Percentiles rank a stretch among this genome's conserved stretches.
Conservation (phyloP, 2,329 filamentous ascomycete species). For the Talaromyces funiculosus region DNA sequence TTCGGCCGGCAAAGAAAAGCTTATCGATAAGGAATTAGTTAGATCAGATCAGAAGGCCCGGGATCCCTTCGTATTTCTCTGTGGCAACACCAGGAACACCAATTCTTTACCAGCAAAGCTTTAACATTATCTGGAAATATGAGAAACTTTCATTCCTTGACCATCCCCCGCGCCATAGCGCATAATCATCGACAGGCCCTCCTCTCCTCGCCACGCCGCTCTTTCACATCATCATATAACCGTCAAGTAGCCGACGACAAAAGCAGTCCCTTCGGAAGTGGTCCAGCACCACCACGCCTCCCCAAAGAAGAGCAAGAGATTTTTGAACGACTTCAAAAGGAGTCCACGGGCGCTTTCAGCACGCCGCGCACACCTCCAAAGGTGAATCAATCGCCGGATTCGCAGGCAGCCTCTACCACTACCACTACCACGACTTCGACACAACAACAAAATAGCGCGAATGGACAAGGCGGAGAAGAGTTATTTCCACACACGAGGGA, state of each 20-base stretch:
- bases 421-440: constrained; percentile 25
- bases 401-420: constrained; percentile 18
- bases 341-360: constrained; percentile 70
- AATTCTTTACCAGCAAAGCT: not conserved
- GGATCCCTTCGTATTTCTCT: not conserved
- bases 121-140: not conserved
- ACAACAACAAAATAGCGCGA: constrained; percentile 47
- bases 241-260: constrained; percentile 25
- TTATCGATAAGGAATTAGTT: constrained; percentile 12
- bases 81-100: not conserved
- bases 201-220: constrained; percentile 4
- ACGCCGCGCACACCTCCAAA: constrained; percentile 48
- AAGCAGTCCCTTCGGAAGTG: constrained; percentile 30
- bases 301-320: constrained; percentile 84
- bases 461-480: constrained; percentile 31
- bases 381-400: constrained; percentile 48
- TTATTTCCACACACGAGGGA: constrained; percentile 65
- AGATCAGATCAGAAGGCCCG: not conserved
- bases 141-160: not conserved
- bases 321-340: constrained; percentile 77
- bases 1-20: constrained; percentile 7
- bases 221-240: constrained; percentile 23
- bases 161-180: not conserved
- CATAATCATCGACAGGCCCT: not conserved
- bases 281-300: constrained; percentile 75